Base-by-base conservation (phyloP, 2,329 filamentous ascomycete species). In the Trichophyton rubrum region DNA sequence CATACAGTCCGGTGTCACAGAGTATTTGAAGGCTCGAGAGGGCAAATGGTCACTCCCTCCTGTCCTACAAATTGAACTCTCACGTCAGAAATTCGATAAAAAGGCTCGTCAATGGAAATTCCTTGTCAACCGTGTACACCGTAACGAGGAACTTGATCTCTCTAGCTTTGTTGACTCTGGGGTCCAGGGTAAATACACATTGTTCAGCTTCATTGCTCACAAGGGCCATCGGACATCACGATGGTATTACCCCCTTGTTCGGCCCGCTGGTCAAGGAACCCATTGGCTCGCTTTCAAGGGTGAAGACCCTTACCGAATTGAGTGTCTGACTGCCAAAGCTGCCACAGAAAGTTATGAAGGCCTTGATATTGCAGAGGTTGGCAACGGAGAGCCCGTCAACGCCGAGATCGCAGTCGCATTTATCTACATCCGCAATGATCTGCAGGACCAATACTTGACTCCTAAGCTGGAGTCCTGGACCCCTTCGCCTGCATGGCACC, bases 171-270 rank as follows among this genome's bases (percentile, higher is more conserved):
- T 71, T 1, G 62, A 68, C 17, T 68, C 73, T 35, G 68, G 64
- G 1, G 67, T 74, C 27, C 73, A 68, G 7, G 73, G 72, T 11
- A 68, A 73, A 9, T 86, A 85, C 66, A 79, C 78, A 1, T 75
- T 86, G 0, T 85, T 82, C 64, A 82, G 82, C 2, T 81, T 85
- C 63, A 72, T 85, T 35, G 80, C 83, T 2, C 83, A 86, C 66
- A 79, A 79, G 62, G 82, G 82, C 27, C 77, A 78, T 49, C 77
- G 84, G 15, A 79, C 79, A 20, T 85, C 82, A 3, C 79, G 79
- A 56, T 76, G 80, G 41, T 85, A 84, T 71, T 81, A 82, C 65
- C 78, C 80, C n/a, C 79, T 84, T 38, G 69, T 86, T 56, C 77
- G 83, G 33, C 83, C 83, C 0, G 75, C 76, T 51, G 82, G 82